Percentiles rank a stretch among this genome's conserved stretches.
These are phyloP conservation scores for Zangia roseola DNA, from an alignment of 768 basidiomycete genomes.

Conservation along the genomic window DNA sequence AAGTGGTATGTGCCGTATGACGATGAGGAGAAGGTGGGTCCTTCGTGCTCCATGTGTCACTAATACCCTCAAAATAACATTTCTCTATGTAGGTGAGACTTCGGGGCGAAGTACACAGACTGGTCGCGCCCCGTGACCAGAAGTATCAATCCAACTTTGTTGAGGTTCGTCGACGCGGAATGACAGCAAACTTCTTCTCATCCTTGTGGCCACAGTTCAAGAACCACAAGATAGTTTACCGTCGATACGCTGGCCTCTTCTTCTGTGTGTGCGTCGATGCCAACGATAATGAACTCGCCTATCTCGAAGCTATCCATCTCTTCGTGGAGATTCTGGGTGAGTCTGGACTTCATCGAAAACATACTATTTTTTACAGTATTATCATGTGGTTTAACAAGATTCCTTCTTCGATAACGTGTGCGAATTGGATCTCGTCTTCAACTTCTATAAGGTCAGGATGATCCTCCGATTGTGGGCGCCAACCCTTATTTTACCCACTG, in stretches of 20 bases:
- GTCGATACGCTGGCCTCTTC: conserved; percentile 96
- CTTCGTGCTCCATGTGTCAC: neutral
- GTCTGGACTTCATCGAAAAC: conserved; percentile 22
- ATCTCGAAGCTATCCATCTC: conserved; percentile 95
- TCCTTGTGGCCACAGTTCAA: conserved; percentile 64
- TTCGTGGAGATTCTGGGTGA: conserved; percentile 96
- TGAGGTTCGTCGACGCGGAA: conserved; percentile 60
- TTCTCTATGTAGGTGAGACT: conserved; percentile 67
- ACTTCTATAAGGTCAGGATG: conserved; percentile 85
- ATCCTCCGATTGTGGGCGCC: conserved; percentile 1
- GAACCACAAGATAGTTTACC: conserved; percentile 96
- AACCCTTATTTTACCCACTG: neutral
- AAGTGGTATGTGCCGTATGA: conserved; percentile 99
- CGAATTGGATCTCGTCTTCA: conserved; percentile 96
- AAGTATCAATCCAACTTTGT: conserved; percentile 99
- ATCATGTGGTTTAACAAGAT: conserved; percentile 47
- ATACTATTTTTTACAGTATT: neutral
- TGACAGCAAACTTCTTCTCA: neutral
- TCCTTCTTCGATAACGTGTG: conserved; percentile 99
- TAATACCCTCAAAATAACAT: conserved; percentile 1
- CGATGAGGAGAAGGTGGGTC: conserved; percentile 92
- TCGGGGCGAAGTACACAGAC: conserved; percentile 92
- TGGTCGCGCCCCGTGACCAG: conserved; percentile 96
- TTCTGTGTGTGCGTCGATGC: conserved; percentile 98
- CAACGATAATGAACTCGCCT: conserved; percentile 97